Evolutionary conservation across 371 early-diverging fungal species (phyloP).

Genomic region (Actinomucor elegans): DNA sequence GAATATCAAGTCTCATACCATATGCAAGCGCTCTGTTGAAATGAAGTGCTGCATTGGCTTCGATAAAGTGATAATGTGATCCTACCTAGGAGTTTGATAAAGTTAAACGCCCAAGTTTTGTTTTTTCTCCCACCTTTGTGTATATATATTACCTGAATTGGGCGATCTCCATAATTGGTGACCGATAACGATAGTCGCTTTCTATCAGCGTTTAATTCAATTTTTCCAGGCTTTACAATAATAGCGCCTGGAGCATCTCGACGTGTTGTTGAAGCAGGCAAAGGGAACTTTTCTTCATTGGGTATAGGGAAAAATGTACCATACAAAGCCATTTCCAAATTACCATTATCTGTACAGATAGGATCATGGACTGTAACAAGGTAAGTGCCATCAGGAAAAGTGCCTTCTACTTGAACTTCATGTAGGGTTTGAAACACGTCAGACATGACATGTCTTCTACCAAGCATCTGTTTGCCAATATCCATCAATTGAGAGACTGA

Average conservation of each 20-base stretch:
- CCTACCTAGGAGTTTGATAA: conserved; percentile 54
- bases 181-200: conserved; percentile 67
- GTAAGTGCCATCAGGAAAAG: conserved; percentile 90
- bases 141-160: conserved; percentile 60
- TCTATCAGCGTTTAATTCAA: conserved; percentile 74
- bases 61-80: conserved; percentile 93
- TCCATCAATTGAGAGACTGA: conserved; percentile 88
- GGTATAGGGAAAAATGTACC: conserved; percentile 86
- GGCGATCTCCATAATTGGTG: conserved; percentile 89
- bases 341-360: conserved; percentile 77
- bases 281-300: conserved; percentile 52
- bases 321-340: conserved; percentile 80
- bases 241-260: conserved; percentile 66
- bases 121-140: background rate
- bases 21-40: conserved; percentile 86
- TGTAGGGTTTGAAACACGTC: conserved; percentile 67
- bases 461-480: conserved; percentile 84
- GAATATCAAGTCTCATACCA: conserved; percentile 87
- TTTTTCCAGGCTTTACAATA: conserved; percentile 57
- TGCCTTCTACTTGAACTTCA: conserved; percentile 89
- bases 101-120: background rate
- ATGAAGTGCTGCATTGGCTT: conserved; percentile 73
- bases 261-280: conserved; percentile 35
- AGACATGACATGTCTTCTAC: conserved; percentile 79
- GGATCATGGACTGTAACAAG: conserved; percentile 91